phyloP scores from a whole-genome alignment of 1,139 yeast genomes.

The Nakaseomyces sp. region DNA sequence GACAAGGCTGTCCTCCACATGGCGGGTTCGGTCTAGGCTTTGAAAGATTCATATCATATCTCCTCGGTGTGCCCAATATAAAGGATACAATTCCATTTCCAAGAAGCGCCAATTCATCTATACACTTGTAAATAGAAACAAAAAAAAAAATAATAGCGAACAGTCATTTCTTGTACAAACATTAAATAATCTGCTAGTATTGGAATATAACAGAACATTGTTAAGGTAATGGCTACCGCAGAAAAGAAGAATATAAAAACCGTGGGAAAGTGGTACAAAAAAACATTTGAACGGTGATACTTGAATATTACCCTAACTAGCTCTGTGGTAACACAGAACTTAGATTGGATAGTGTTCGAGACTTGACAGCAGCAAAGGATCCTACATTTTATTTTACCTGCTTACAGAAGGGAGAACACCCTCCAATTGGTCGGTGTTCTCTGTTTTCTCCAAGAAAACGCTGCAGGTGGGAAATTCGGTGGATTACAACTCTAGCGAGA shows the following conservation, averaged over 20 bases:
- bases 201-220: too few relatives aligned
- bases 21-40: constrained; percentile 98
- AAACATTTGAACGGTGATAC: neutral
- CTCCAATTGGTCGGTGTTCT: neutral
- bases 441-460: neutral
- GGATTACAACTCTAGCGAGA: constrained; percentile 29
- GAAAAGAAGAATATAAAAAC: too few relatives aligned
- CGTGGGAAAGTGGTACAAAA: neutral
- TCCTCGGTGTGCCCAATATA: constrained; percentile 59
- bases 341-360: constrained; percentile 8
- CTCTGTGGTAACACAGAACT: neutral
- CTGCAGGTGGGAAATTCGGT: constrained; percentile 35
- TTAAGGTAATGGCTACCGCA: too few relatives aligned
- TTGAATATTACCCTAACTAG: neutral
- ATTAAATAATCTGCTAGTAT: too few relatives aligned
- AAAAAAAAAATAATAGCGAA: too few relatives aligned
- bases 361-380: constrained; percentile 14
- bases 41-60: constrained; percentile 70
- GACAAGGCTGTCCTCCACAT: constrained; percentile 79
- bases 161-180: too few relatives aligned
- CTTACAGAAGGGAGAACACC: constrained; percentile 12
- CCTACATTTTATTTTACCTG: constrained; percentile 27
- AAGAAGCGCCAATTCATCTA: constrained; percentile 29
- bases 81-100: constrained; percentile 86
- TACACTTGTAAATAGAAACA: constrained; percentile 1